These are phyloP conservation scores for Lipomyces sp. DNA, from an alignment of 805 yeast species.

Conservation along the genomic window DNA sequence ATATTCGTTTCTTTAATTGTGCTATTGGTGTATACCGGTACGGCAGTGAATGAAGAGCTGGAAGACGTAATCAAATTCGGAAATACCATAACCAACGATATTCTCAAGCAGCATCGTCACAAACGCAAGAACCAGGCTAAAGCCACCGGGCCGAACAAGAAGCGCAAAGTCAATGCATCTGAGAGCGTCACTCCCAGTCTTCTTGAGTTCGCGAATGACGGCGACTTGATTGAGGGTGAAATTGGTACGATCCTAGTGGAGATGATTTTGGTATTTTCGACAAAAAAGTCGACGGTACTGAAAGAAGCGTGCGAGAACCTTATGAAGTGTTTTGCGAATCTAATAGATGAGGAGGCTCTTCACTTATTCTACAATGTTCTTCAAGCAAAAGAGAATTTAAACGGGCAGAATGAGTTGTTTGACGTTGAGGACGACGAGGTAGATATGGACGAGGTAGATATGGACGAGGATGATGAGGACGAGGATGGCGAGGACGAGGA, in stretches of 20 bases:
- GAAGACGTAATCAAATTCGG: conserved; percentile 15
- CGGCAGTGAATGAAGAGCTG: conserved; percentile 15
- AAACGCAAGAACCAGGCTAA: background rate
- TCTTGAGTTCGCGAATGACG: background rate
- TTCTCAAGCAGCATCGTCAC: background rate
- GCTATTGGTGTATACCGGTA: conserved; percentile 5
- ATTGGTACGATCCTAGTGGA: conserved; percentile 20
- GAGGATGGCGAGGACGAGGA: conserved; percentile 11
- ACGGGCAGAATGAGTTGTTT: conserved; percentile 30
- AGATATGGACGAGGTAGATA: conserved; percentile 13
- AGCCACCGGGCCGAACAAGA: background rate
- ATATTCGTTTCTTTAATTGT: conserved; percentile 16
- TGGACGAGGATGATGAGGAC: conserved; percentile 19
- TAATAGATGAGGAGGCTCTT: conserved; percentile 18
- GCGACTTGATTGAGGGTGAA: conserved; percentile 5
- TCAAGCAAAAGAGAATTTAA: conserved; percentile 20
- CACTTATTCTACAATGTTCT: conserved; percentile 22
- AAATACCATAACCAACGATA: background rate
- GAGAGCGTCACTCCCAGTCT: background rate
- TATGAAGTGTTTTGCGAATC: conserved; percentile 17
- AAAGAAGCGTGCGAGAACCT: conserved; percentile 18
- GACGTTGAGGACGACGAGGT: conserved; percentile 23
- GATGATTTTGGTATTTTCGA: conserved; percentile 19
- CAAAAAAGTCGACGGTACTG: conserved; percentile 19
- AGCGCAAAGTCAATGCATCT: background rate